Percentiles rank a stretch among this genome's conserved stretches.
Conservation (phyloP, 108 stramenopile species). For the Discostella stelligeroides region DNA sequence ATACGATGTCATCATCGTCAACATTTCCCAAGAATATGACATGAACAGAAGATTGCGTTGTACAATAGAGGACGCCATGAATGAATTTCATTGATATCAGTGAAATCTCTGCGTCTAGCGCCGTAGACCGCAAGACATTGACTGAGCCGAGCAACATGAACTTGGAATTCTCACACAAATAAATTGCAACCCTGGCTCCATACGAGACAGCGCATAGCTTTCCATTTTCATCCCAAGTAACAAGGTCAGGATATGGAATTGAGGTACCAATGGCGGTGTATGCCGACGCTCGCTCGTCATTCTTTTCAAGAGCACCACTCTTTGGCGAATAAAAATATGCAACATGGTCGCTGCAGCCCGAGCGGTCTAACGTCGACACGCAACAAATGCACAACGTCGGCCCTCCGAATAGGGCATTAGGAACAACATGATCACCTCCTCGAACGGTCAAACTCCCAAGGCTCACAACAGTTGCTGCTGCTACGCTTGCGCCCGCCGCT, state of each 20-base stretch:
- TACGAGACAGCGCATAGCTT: conserved; percentile 68
- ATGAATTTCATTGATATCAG: conserved; percentile 72
- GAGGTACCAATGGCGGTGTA: conserved; percentile 73
- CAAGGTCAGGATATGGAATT: conserved; percentile 78
- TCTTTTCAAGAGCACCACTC: conserved; percentile 32
- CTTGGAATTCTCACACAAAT: conserved; percentile 60
- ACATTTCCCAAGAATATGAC: conserved; percentile 74
- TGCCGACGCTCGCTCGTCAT: conserved; percentile 57
- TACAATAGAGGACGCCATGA: conserved; percentile 78
- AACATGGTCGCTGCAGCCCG: conserved; percentile 51
- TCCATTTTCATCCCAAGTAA: conserved; percentile 84
- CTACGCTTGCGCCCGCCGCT: conserved; percentile 47
- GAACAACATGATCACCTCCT: conserved; percentile 69
- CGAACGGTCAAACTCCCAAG: conserved; percentile 69
- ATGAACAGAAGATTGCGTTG: conserved; percentile 66
- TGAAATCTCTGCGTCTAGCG: conserved; percentile 36
- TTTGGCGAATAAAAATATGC: conserved; percentile 80
- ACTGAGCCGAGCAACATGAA: conserved; percentile 75
- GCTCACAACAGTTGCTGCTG: conserved; percentile 57
- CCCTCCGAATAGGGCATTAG: conserved; percentile 76
- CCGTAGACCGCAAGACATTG: conserved; percentile 23
- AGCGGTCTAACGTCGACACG: conserved; percentile 31
- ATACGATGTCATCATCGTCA: conserved; percentile 52
- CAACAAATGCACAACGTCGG: conserved; percentile 78
- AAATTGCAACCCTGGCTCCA: conserved; percentile 71